Conservation (phyloP, 169 alveolate species). For the Toxoplasma gondii region DNA sequence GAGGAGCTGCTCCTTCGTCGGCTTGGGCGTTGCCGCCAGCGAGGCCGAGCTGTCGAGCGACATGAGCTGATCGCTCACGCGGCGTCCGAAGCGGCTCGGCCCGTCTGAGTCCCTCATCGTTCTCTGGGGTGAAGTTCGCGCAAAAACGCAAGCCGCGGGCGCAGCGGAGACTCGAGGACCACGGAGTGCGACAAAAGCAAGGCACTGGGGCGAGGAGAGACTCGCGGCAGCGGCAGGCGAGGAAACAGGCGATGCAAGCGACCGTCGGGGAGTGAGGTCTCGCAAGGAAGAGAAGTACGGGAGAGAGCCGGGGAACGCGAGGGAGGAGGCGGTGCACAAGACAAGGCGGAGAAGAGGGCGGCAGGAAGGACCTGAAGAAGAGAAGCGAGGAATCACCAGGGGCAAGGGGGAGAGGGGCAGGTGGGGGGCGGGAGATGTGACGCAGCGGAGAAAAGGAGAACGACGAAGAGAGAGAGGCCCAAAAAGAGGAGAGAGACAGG, state of each 20-base stretch:
- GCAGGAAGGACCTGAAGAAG: not conserved
- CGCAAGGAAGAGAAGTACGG: not conserved
- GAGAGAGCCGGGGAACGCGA: not conserved
- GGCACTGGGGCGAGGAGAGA: too few relatives aligned
- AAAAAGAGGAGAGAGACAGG: not conserved
- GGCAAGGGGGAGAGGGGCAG: not conserved
- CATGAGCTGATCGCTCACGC: conserved; percentile 9
- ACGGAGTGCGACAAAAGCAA: too few relatives aligned
- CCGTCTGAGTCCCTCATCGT: not conserved
- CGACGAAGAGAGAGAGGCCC: not conserved
- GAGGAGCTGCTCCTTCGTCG: not conserved
- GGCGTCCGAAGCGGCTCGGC: not conserved
- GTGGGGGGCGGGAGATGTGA: not conserved
- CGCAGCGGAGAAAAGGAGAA: not conserved
- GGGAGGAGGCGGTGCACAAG: not conserved
- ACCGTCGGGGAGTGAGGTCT: too few relatives aligned
- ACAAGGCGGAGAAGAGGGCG: not conserved
- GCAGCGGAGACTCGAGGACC: too few relatives aligned
- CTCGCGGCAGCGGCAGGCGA: too few relatives aligned
- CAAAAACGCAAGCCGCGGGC: too few relatives aligned
- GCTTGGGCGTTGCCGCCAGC: not conserved
- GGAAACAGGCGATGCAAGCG: too few relatives aligned
- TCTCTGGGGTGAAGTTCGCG: not conserved
- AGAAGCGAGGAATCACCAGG: not conserved
- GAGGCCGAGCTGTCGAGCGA: not conserved